Evolutionary conservation across 2,329 filamentous ascomycete genomes (phyloP).

Genomic region (Talaromyces sp.): DNA sequence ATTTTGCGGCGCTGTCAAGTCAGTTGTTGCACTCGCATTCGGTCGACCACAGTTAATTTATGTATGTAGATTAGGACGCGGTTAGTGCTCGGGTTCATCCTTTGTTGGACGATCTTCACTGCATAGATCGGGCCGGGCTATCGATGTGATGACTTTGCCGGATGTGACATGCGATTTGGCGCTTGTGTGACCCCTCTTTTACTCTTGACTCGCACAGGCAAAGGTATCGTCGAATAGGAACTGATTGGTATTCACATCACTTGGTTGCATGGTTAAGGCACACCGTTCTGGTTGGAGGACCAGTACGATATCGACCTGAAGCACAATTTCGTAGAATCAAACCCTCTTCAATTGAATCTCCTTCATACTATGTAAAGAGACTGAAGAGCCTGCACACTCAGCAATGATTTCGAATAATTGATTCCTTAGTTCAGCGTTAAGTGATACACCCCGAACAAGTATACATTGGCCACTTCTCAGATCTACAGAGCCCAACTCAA

Average conservation of each 20-base stretch:
- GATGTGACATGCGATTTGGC: neutral
- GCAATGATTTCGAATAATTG: neutral
- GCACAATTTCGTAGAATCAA: neutral
- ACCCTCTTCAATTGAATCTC: neutral
- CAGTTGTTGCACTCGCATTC: neutral
- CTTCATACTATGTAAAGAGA: neutral
- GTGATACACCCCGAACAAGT: neutral
- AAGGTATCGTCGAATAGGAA: neutral
- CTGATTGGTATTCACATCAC: neutral
- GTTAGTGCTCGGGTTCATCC: neutral
- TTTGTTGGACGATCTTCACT: conserved; percentile 1
- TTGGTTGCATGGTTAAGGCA: neutral
- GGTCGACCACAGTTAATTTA: neutral
- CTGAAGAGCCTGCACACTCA: neutral
- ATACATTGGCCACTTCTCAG: neutral
- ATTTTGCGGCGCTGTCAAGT: conserved; percentile 5
- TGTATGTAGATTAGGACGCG: neutral
- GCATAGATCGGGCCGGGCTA: neutral
- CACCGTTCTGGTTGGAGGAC: neutral
- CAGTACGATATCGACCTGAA: neutral
- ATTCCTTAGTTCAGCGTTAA: neutral
- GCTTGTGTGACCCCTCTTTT: neutral
- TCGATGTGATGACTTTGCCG: neutral
- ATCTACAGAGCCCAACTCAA: neutral
- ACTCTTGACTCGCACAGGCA: neutral